These are phyloP conservation scores for Cladophialophora chaetospira DNA, from an alignment of 2,329 filamentous ascomycete genomes.

Conservation along the genomic window DNA sequence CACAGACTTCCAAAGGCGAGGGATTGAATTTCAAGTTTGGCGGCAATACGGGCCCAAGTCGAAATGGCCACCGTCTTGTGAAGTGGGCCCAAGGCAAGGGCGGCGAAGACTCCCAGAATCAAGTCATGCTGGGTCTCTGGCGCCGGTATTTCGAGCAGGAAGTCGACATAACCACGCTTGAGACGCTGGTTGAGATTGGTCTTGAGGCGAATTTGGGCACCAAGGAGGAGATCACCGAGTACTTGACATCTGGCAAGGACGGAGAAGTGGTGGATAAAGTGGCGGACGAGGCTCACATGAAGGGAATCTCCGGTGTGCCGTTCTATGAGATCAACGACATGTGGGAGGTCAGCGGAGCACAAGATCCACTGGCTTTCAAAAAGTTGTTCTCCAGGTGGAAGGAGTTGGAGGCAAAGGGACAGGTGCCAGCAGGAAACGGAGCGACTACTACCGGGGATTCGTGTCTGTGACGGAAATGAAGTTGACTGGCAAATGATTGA, in stretches of 20 bases:
- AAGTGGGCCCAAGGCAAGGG: conserved; percentile 65
- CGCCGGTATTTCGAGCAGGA: conserved; percentile 66
- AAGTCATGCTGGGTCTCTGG: conserved; percentile 66
- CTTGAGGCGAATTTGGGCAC: conserved; percentile 51
- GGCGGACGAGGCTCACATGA: conserved; percentile 52
- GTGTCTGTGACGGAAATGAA: conserved; percentile 15
- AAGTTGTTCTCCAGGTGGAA: conserved; percentile 65
- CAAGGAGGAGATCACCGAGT: conserved; percentile 52
- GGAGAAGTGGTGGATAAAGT: conserved; percentile 61
- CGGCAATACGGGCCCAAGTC: conserved; percentile 72
- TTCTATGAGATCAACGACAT: conserved; percentile 68
- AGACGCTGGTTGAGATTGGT: conserved; percentile 56
- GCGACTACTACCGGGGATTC: conserved; percentile 11
- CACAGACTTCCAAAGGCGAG: conserved; percentile 60
- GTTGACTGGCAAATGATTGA: not conserved
- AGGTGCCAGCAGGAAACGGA: conserved; percentile 5
- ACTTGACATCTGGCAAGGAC: conserved; percentile 58
- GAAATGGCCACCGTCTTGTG: conserved; percentile 76
- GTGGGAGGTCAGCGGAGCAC: conserved; percentile 70
- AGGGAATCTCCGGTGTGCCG: conserved; percentile 68
- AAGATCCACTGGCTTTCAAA: conserved; percentile 69
- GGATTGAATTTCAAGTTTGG: conserved; percentile 74
- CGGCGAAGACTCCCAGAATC: conserved; percentile 55
- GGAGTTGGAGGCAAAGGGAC: conserved; percentile 39
- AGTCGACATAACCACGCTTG: conserved; percentile 62